Base-by-base conservation (phyloP, 2,329 filamentous ascomycete genomes). In the Podosphaera xanthii region DNA sequence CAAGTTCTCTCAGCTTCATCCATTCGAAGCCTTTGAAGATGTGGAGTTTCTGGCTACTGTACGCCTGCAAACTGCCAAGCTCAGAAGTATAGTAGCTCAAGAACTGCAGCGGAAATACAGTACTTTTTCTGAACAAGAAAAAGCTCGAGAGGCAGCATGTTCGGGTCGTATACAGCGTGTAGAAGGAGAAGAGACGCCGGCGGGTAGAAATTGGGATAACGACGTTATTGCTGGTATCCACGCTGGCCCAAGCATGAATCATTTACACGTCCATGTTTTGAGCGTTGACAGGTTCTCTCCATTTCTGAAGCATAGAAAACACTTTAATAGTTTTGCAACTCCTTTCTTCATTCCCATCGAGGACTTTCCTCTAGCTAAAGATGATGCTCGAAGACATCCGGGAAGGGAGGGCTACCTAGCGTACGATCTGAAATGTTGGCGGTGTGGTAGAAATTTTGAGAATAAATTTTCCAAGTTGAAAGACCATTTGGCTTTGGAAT, bases 311-410 rank as follows among this genome's bases (percentile, higher is more conserved):
- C 82, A 91, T 68, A 77, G 82, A 63, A 91, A 89, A 69, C 92
- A 97, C 72, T 97, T 96, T 72, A 87, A 92, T 68, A 92, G 86
- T 63, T 97, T 97, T 71, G 82, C 80, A 38, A 94, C 90, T 58
- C 78, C 79, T 2, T 98, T 97, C 69, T 79, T 98, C 31, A 79
- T 97, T 10, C 75, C 77, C 14, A 67, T 97, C 34, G 81, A 81
- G 31, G 86, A 90, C 61, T 91, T 96, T 57, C 91, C 92, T 3
- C 72, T 97, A 36, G 74, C 76, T 0, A 62, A 73, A 34, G 78
- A 83, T 59, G 87, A 94, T 69, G 70, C 72, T 53, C 73, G 87
- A 61, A 75, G 83, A 63, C 68, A 80, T 59, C 77, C 80, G 0
- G 74, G 72, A 0, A 71, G 70, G 60, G 72, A 76, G 59, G 75